A percentile compares a stretch with the other conserved stretches of the same genome.
Evolutionary conservation across 345 rosid genomes (phyloP).

Genomic region (Capsella bursapastoris): DNA sequence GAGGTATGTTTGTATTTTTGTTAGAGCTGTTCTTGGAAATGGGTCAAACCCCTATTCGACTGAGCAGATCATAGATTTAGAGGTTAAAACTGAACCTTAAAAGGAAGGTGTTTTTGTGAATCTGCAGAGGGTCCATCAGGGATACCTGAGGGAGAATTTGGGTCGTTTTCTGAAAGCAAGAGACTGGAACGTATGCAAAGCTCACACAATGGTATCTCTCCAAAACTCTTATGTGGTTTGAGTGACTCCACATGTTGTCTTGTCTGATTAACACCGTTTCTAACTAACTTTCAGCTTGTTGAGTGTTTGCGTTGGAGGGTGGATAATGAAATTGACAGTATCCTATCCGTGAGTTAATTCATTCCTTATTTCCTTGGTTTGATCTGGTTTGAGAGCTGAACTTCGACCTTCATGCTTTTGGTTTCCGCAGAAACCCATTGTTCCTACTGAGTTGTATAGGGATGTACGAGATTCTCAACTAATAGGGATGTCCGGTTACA

Average conservation of each 20-base stretch:
- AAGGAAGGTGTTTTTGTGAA: slow-evolving; percentile 9
- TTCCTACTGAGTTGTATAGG: slow-evolving; percentile 74
- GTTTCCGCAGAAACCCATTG: slow-evolving; percentile 76
- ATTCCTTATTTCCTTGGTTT: background rate
- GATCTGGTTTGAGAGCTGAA: slow-evolving; percentile 8
- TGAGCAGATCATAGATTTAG: slow-evolving; percentile 27
- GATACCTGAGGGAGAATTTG: slow-evolving; percentile 68
- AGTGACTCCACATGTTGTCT: background rate
- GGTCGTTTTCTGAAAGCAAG: slow-evolving; percentile 89
- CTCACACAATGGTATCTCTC: slow-evolving; percentile 77
- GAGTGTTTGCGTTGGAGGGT: slow-evolving; percentile 90
- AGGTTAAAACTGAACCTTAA: too few relatives aligned
- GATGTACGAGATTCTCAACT: slow-evolving; percentile 87
- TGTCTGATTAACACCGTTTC: slow-evolving; percentile 19
- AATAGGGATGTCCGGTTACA: slow-evolving; percentile 93
- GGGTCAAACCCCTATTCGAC: background rate
- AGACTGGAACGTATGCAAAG: slow-evolving; percentile 83
- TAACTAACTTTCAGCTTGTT: slow-evolving; percentile 62
- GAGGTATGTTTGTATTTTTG: slow-evolving; percentile 52
- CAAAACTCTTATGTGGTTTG: slow-evolving; percentile 22
- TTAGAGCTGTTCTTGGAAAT: slow-evolving; percentile 21
- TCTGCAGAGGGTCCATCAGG: slow-evolving; percentile 83
- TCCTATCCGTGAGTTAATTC: slow-evolving; percentile 65
- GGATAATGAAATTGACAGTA: slow-evolving; percentile 79
- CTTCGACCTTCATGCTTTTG: slow-evolving; percentile 7